Evolutionary conservation across 768 basidiomycete genomes (phyloP), one percentile per base, ranked within the genome.

Genomic region (Coprinopsis strossmayeri): DNA sequence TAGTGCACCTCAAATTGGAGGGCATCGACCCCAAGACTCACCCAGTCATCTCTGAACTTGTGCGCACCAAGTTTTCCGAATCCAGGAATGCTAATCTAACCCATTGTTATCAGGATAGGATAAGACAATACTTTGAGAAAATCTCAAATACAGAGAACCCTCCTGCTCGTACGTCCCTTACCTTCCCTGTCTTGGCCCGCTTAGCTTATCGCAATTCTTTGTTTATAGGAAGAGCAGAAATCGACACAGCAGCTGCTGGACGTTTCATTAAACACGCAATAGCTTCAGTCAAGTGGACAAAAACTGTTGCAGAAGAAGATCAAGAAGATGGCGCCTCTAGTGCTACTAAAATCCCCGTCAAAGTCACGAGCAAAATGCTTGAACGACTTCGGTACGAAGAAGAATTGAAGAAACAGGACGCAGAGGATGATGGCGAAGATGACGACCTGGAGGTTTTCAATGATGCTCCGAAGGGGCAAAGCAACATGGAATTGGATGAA

Each of bases 221-320:
- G 5, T 25, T 7, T 42, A 3, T 57, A 76, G 76, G 67, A 51
- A 65, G 66, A 41, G 59, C 63, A 26, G 69, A 70, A n/a, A 64
- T 92, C 50, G 90, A 93, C 75, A 87, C 85, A 63, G 80, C 69
- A 20, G 90, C 87, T 11, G 90, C 90, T 1, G 68, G 70, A 37
- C 80, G 91, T 25, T 93, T 93, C 65, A 92, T 93, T 63, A 87
- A 84, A 63, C 76, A 87, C 60, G 87, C 88, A 24, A 88, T 91
- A 35, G 67, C 84, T 1, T 83, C 84, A 62, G 78, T 77, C 11
- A 72, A 74, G 54, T 58, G 68, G 51, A 62, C 58, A 30, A 64
- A 66, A 44, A 59, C 64, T 1, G 52, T 70, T 7, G 61, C 61
- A 4, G 65, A 72, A 41, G 67, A 65, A 35, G 57, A 55, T 13